These are phyloP conservation scores for Pseudoturritis turrita DNA, from an alignment of 345 rosid species.

Conservation along the genomic window DNA sequence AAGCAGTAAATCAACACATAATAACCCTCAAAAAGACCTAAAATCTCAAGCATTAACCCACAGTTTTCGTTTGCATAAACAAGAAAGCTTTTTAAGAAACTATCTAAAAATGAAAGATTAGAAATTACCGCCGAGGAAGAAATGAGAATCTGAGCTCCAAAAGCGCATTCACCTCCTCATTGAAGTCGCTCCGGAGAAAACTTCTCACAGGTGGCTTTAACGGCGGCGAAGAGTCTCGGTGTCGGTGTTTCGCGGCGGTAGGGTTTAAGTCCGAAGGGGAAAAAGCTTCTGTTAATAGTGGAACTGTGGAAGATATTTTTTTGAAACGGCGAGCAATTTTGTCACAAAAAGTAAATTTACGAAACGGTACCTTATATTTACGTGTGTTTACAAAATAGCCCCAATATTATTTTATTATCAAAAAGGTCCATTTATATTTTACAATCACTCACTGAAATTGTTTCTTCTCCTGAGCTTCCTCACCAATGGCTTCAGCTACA, in stretches of 20 bases:
- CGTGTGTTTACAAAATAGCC: rapidly evolving
- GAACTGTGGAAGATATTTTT: neutral
- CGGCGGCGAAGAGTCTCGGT: constrained; percentile 7
- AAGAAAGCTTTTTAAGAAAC: neutral
- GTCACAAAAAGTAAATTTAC: neutral
- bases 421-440: neutral
- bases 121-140: neutral
- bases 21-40: neutral
- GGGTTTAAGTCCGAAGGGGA: constrained; percentile 17
- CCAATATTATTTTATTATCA: neutral
- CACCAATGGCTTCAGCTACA: constrained; percentile 29
- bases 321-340: neutral
- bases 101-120: neutral
- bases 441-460: neutral
- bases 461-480: neutral
- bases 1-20: too few species aligned
- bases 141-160: neutral
- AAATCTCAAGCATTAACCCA: neutral
- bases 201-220: neutral
- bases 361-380: neutral
- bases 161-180: constrained; percentile 2
- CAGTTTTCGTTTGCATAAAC: neutral
- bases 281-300: neutral
- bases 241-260: constrained; percentile 29
- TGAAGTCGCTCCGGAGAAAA: neutral